Percentiles rank a stretch among this genome's conserved stretches.
Evolutionary conservation across 208 protist species (phyloP).

Genomic region (Crithidia brevicula): DNA sequence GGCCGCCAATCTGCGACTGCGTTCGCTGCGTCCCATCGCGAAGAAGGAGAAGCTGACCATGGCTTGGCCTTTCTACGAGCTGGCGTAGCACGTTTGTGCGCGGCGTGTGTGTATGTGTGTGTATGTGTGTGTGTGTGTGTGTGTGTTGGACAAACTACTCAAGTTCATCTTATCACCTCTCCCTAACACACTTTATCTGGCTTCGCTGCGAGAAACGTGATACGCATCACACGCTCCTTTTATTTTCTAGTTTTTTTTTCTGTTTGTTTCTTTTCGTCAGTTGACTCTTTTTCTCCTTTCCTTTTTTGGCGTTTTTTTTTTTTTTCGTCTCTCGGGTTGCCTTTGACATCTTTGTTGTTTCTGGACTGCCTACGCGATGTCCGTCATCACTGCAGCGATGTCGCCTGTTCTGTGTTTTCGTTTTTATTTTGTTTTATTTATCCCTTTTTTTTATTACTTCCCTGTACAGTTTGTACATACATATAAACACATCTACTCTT

Average conservation of each 20-base stretch:
- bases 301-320: conserved; percentile 1
- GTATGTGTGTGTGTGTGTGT: neutral
- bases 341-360: too few species aligned
- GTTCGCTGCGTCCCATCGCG: conserved; percentile 27
- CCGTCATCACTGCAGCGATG: too few species aligned
- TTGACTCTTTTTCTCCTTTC: neutral
- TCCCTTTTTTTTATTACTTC: neutral
- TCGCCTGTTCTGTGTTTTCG: neutral
- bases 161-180: neutral
- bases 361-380: neutral
- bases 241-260: conserved; percentile 1
- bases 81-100: conserved; percentile 8
- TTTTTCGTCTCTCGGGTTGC: neutral
- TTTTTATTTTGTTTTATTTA: neutral
- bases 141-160: neutral
- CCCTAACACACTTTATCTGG: too few species aligned
- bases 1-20: conserved; percentile 33
- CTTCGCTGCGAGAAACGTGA: too few species aligned
- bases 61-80: conserved; percentile 28
- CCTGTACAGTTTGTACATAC: neutral
- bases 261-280: neutral
- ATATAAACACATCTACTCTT: too few species aligned
- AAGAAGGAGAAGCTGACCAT: conserved; percentile 33
- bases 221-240: too few species aligned
- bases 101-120: neutral